Base-by-base conservation (phyloP, 768 basidiomycete genomes). In the Boletellus emodensis region DNA sequence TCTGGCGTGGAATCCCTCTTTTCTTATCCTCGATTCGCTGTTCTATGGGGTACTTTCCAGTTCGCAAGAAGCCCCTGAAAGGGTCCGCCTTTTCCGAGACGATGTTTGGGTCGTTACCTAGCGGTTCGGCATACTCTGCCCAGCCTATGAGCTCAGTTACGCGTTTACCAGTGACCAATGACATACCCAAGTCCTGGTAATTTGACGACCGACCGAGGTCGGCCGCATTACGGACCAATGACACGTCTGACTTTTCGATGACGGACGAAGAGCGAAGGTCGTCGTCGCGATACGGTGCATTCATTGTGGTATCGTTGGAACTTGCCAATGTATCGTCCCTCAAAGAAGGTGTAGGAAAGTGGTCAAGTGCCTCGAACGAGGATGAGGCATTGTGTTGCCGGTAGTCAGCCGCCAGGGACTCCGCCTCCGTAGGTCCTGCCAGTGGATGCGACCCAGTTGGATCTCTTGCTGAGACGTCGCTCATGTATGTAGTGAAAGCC, bases 1-100 rank as follows among this genome's bases (percentile, higher is more conserved):
- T 80, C 69, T 97, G 95, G 18, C 89, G 77, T 7, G 87, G 88
- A 42, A 95, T 78, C 1, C 92, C 91, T 28, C 86, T 78, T 63
- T 80, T 87, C 75, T 95, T 95, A 62, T 90, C 78, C 62, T 94
- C 87, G 62, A 96, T 93, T 43, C 86, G 80, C 61, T 94, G 87
- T 53, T 88, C 81, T 28, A 87, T 36, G 5, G 87, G 85, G 50
- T 84, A 84, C 50, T 70, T 75, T 10, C 75, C 79, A 33, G 60
- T 59, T 12, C 72, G 70, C n/a, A 84, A 49, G 33, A 83, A 72
- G 41, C 61, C 69, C 9, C 61, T 60, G 4, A 82, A 68, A 4
- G 74, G 69, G 3, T 63, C 67, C 2, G 63, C 64, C 55, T 79
- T 79, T 55, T 76, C 76, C n/a, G 62, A 52, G 14, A 62, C 48